Percentiles rank a stretch among this genome's conserved stretches.
Evolutionary conservation across 371 early-diverging fungal species (phyloP).

Genomic region (Rozella allomycis): DNA sequence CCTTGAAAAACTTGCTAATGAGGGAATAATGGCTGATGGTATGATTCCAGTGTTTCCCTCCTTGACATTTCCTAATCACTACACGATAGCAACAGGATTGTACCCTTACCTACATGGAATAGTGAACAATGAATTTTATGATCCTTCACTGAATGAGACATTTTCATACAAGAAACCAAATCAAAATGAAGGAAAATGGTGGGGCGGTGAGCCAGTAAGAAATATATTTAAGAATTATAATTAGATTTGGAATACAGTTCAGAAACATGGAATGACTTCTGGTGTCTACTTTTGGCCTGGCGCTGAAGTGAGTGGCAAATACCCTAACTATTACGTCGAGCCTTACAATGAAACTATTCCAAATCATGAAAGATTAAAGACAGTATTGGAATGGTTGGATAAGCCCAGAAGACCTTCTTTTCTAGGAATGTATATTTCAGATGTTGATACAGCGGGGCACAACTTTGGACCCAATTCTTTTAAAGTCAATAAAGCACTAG

Average conservation of each 20-base stretch:
- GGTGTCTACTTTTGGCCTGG: conserved; percentile 82
- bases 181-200: conserved; percentile 40
- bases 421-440: conserved; percentile 50
- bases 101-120: conserved; percentile 82
- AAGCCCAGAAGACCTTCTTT: conserved; percentile 27
- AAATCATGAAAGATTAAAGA: conserved; percentile 31
- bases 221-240: background rate
- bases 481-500: conserved; percentile 27
- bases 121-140: conserved; percentile 68
- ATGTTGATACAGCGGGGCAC: conserved; percentile 67
- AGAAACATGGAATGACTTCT: conserved; percentile 33
- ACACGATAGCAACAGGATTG: conserved; percentile 68
- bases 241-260: conserved; percentile 71
- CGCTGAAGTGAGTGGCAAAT: conserved; percentile 24
- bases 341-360: conserved; percentile 17
- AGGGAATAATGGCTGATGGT: conserved; percentile 25
- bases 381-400: conserved; percentile 51
- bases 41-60: conserved; percentile 37
- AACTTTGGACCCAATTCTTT: conserved; percentile 42
- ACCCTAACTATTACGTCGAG: conserved; percentile 41
- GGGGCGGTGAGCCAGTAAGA: conserved; percentile 66
- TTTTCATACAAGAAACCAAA: conserved; percentile 47
- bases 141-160: conserved; percentile 39
- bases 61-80: conserved; percentile 85
- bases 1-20: conserved; percentile 19